A percentile compares a stretch with the other conserved stretches of the same genome.
Conservation (phyloP, 148 eudicot species). For the Cornus florida region DNA sequence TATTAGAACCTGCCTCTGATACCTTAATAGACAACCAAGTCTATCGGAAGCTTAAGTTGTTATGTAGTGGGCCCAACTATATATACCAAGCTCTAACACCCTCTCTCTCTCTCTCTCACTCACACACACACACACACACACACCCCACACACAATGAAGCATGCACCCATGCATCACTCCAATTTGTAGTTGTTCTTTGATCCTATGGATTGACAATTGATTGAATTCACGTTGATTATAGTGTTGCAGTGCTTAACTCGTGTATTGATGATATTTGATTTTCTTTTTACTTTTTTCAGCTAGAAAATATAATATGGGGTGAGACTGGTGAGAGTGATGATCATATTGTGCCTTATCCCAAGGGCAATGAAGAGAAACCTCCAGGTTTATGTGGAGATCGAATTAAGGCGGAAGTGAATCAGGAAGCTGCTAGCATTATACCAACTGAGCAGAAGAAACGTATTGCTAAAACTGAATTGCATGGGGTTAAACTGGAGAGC, state of each 20-base stretch:
- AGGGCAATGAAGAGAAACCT: constrained; percentile 44
- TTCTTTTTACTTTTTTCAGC: constrained; percentile 41
- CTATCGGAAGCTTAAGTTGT: too few relatives aligned
- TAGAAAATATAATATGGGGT: constrained; percentile 80
- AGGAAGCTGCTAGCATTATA: constrained; percentile 34
- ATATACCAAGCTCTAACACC: neutral
- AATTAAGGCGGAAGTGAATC: constrained; percentile 32
- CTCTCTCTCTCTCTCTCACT: neutral
- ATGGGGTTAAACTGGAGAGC: constrained; percentile 34
- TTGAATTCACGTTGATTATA: too few relatives aligned
- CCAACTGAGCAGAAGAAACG: constrained; percentile 39
- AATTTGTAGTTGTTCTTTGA: neutral
- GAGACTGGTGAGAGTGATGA: constrained; percentile 66
- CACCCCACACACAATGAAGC: too few relatives aligned
- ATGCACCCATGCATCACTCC: neutral
- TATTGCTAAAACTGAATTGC: constrained; percentile 18
- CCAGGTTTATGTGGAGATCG: constrained; percentile 32
- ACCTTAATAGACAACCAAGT: too few relatives aligned
- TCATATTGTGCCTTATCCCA: constrained; percentile 73
- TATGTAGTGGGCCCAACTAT: too few relatives aligned
- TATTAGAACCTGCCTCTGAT: too few relatives aligned
- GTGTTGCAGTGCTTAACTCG: too few relatives aligned
- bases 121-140: neutral
- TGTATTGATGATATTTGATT: neutral
- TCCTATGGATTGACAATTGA: too few relatives aligned